phyloP scores from a whole-genome alignment of 352 stramenopile genomes.

The Phytophthora chlamydospora region DNA sequence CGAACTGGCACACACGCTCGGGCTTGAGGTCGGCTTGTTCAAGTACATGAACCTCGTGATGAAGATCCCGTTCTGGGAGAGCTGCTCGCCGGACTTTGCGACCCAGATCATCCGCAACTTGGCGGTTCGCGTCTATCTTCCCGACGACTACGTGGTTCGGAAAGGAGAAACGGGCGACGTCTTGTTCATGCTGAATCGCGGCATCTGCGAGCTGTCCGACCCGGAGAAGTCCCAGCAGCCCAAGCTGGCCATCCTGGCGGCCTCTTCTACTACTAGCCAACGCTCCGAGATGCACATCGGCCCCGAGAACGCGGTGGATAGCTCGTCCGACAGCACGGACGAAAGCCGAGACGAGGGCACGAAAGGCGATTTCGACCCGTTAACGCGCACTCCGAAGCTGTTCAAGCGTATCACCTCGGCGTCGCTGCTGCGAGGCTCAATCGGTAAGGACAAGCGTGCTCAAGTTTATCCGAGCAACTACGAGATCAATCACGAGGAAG shows the following conservation, averaged over 20 bases:
- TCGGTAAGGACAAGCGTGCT: no score
- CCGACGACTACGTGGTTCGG: slow-evolving; percentile 59
- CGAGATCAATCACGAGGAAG: no score
- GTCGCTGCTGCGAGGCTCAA: no score
- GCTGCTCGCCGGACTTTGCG: slow-evolving; percentile 47
- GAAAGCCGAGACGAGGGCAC: background rate
- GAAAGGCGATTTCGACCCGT: no score
- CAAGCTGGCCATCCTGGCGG: no score
- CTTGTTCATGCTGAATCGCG: slow-evolving; percentile 54
- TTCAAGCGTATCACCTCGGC: background rate
- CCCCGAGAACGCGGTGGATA: background rate
- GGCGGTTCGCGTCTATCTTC: slow-evolving; percentile 44
- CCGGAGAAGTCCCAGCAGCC: no score
- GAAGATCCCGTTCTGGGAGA: slow-evolving; percentile 43
- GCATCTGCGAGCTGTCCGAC: slow-evolving; percentile 33
- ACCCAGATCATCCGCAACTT: slow-evolving; percentile 46
- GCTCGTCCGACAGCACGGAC: background rate
- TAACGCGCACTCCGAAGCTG: no score
- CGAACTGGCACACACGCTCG: slow-evolving; percentile 50
- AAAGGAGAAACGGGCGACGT: slow-evolving; percentile 37
- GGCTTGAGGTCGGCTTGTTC: slow-evolving; percentile 48
- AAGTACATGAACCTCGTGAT: slow-evolving; percentile 45
- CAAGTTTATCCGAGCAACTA: no score
- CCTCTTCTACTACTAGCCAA: no score
- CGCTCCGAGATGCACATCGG: background rate